Base-by-base conservation (phyloP, 352 stramenopile genomes). In the Stramenopiles sp. region DNA sequence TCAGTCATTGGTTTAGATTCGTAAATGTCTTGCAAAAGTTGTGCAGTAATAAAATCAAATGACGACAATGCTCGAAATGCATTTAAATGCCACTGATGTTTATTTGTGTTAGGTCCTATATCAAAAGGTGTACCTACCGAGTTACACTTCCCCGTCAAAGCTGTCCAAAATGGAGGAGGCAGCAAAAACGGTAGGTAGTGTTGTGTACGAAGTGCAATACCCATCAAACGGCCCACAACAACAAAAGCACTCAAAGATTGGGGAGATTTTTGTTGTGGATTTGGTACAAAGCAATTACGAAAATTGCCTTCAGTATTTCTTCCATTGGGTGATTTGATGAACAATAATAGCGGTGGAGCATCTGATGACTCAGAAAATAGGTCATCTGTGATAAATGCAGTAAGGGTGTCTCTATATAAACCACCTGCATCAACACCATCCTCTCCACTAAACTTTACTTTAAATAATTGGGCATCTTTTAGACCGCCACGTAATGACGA, bases 191-290 rank as follows among this genome's bases (percentile, higher is more conserved):
- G 52, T n/a, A 87, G 51, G 28, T 72, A 78, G 29, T 78, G 55
- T 26, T 77, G 71, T 39, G 63, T 76, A 1, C 71, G 66, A 21
- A 84, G 59, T 2, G 52, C 56, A 10, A 66, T 58, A 0, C 71
- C 73, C 52, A 89, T 74, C 2, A 89, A 49, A 43, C 83, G 83
- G 3, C 73, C 73, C 5, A 89, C 49, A 38, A 89, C 87, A 36
- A 74, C 60, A 23, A 76, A 71, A 61, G 84, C 78, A 17, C 47
- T 37, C 15, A 58, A 38, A 7, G 57, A 41, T 6, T 34, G 18
- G 7, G 48, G 18, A 21, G 51, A 41, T 17, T 38, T 47, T 52
- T 7, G 70, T 58, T 8, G 57, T 0, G 73, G 68, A 45, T 81
- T 80, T 36, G 81, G 35, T 7, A 88, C 47, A 58, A 69, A 90